A percentile compares a stretch with the other conserved stretches of the same genome.
Evolutionary conservation across 2,329 filamentous ascomycete species (phyloP).

Genomic region (Diaporthe amygdali): DNA sequence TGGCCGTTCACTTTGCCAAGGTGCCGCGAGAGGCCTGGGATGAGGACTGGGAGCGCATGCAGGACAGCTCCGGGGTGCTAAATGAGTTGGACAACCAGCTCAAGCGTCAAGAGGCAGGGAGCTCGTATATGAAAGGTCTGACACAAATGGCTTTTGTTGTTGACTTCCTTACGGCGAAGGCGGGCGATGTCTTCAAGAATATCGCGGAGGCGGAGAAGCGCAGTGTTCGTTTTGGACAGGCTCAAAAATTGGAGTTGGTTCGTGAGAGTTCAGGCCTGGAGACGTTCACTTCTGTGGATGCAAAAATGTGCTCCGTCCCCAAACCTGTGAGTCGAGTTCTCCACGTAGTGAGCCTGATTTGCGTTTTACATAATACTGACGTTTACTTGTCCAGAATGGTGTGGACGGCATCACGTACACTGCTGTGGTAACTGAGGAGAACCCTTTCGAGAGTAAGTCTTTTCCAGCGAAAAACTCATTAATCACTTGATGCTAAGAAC

Average conservation of each 20-base stretch:
- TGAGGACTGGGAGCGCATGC: slow-evolving; percentile 12
- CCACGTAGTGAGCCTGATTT: neutral
- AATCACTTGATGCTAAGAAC: neutral
- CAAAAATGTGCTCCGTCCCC: slow-evolving; percentile 55
- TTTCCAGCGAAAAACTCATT: neutral
- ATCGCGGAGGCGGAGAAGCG: slow-evolving; percentile 73
- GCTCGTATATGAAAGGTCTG: slow-evolving; percentile 55
- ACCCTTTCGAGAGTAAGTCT: slow-evolving; percentile 8
- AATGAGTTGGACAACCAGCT: slow-evolving; percentile 56
- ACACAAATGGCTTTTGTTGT: slow-evolving; percentile 70
- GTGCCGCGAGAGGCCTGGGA: slow-evolving; percentile 44
- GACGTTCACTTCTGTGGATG: slow-evolving; percentile 43
- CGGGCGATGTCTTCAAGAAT: slow-evolving; percentile 66
- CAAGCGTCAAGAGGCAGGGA: slow-evolving; percentile 49
- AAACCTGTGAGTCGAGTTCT: slow-evolving; percentile 37
- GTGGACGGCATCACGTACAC: slow-evolving; percentile 42
- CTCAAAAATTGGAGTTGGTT: slow-evolving; percentile 47
- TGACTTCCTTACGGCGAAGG: slow-evolving; percentile 60
- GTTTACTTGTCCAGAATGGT: slow-evolving; percentile 2
- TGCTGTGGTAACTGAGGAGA: slow-evolving; percentile 46
- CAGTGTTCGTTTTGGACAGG: slow-evolving; percentile 69
- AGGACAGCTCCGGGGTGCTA: slow-evolving; percentile 53
- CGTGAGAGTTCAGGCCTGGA: neutral
- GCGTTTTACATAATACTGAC: neutral
- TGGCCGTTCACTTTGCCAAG: slow-evolving; percentile 65